Evolutionary conservation across 176 grass and related monocot species (phyloP).

Genomic region (Triticum timopheevii): DNA sequence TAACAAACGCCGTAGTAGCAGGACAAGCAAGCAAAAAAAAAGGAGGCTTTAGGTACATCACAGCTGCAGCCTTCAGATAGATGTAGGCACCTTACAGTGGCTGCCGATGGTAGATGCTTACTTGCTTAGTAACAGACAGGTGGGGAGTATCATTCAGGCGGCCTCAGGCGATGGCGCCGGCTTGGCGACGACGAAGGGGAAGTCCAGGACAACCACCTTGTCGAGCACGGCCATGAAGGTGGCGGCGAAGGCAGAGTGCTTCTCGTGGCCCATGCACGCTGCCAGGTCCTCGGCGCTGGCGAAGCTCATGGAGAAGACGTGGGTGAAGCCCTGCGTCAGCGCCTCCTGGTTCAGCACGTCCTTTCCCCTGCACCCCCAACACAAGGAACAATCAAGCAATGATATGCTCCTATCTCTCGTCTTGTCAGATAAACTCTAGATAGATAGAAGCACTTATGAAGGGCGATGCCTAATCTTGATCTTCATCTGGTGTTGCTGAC

Average conservation of each 20-base stretch:
- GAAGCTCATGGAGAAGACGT: slow-evolving; percentile 41
- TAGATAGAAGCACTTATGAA: neutral
- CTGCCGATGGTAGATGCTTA: neutral
- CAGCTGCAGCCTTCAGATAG: neutral
- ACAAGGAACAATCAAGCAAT: neutral
- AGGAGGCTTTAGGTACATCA: neutral
- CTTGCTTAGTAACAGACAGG: neutral
- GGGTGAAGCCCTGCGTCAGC: slow-evolving; percentile 54
- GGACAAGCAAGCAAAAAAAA: neutral
- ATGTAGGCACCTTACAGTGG: neutral
- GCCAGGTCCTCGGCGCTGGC: slow-evolving; percentile 42
- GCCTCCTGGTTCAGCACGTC: slow-evolving; percentile 41
- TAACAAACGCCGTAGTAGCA: neutral
- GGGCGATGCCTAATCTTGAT: neutral
- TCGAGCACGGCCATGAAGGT: slow-evolving; percentile 64
- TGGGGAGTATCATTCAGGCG: neutral
- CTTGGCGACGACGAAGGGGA: slow-evolving; percentile 54
- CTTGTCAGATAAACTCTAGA: too few species aligned
- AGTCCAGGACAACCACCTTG: slow-evolving; percentile 66
- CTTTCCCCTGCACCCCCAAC: slow-evolving; percentile 21
- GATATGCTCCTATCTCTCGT: too few species aligned
- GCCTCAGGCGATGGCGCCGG: neutral
- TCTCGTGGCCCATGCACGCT: slow-evolving; percentile 38
- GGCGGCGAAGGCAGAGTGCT: slow-evolving; percentile 43
- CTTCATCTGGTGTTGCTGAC: neutral